Evolutionary conservation across 208 protist species (phyloP).

Genomic region (Paratrypanosoma confusum): DNA sequence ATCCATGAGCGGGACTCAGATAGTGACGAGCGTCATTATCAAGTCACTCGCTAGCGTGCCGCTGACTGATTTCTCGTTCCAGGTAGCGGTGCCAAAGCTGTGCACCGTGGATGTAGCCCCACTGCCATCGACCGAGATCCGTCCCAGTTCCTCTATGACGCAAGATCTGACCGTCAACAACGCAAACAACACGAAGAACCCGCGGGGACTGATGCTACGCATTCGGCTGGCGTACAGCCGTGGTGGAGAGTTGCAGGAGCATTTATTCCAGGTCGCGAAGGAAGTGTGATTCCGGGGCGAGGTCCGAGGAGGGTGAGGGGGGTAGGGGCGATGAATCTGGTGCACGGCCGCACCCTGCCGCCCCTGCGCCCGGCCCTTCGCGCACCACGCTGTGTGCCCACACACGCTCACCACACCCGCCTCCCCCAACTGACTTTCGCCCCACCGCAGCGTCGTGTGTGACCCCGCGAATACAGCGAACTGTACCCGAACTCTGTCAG

Average conservation of each 20-base stretch:
- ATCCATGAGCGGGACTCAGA: constrained; percentile 6
- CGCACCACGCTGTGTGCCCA: no score
- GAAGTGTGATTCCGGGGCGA: constrained; percentile 3
- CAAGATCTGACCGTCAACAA: constrained; percentile 50
- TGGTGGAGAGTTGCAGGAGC: constrained; percentile 19
- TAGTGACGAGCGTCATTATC: constrained; percentile 26
- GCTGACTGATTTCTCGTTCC: constrained; percentile 51
- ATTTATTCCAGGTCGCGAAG: constrained; percentile 58
- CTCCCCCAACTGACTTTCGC: no score
- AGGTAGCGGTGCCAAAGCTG: constrained; percentile 52
- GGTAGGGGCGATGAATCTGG: no score
- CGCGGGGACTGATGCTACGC: constrained; percentile 39
- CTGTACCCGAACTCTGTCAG: no score
- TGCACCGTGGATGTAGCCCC: constrained; percentile 45
- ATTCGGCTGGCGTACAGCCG: constrained; percentile 62
- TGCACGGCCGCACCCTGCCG: no score
- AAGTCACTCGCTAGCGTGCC: constrained; percentile 12
- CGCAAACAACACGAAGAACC: constrained; percentile 25
- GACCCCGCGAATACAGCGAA: no score
- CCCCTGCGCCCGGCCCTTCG: no score
- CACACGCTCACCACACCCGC: no score
- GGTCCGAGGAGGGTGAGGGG: no score
- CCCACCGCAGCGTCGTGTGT: no score
- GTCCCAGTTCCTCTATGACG: constrained; percentile 19
- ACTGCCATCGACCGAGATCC: constrained; percentile 22